A percentile compares a stretch with the other conserved stretches of the same genome.
Evolutionary conservation across 108 stramenopile species (phyloP).

Genomic region (Stephanodiscus triporus): DNA sequence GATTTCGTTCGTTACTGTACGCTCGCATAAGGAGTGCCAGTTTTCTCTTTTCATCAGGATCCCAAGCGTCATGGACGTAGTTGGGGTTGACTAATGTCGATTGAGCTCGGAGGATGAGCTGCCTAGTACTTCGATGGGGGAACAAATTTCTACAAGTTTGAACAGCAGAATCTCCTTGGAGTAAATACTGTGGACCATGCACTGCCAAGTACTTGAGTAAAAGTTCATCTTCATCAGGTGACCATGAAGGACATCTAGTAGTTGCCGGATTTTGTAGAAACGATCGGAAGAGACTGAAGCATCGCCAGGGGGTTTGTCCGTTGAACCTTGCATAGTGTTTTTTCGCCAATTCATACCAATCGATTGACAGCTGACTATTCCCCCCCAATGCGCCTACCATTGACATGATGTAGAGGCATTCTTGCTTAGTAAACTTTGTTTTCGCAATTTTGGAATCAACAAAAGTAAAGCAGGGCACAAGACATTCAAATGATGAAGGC

Average conservation of each 20-base stretch:
- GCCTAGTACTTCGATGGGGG: constrained; percentile 30
- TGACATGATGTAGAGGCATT: constrained; percentile 40
- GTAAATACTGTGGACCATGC: constrained; percentile 52
- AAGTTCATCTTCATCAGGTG: constrained; percentile 62
- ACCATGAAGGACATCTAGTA: constrained; percentile 42
- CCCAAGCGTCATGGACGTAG: constrained; percentile 32
- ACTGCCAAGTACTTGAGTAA: constrained; percentile 65
- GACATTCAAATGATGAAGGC: constrained; percentile 35
- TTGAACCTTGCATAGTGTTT: constrained; percentile 29
- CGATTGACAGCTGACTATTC: constrained; percentile 14
- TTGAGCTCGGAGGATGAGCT: constrained; percentile 42
- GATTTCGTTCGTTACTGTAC: constrained; percentile 35
- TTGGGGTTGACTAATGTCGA: constrained; percentile 60
- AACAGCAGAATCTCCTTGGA: constrained; percentile 35
- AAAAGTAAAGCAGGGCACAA: constrained; percentile 26
- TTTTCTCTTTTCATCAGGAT: constrained; percentile 39
- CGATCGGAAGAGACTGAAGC: constrained; percentile 48
- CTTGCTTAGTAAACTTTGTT: constrained; percentile 50
- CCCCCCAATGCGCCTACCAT: constrained; percentile 17
- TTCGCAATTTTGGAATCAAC: constrained; percentile 21
- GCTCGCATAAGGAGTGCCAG: constrained; percentile 52
- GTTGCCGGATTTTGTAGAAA: constrained; percentile 33
- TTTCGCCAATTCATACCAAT: constrained; percentile 41
- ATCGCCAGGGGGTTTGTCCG: constrained; percentile 55
- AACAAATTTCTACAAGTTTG: constrained; percentile 34